Percentiles rank a stretch among this genome's conserved stretches.
phyloP scores from a whole-genome alignment of 2,329 filamentous ascomycete species.

The Pestalotiopsis sp. region DNA sequence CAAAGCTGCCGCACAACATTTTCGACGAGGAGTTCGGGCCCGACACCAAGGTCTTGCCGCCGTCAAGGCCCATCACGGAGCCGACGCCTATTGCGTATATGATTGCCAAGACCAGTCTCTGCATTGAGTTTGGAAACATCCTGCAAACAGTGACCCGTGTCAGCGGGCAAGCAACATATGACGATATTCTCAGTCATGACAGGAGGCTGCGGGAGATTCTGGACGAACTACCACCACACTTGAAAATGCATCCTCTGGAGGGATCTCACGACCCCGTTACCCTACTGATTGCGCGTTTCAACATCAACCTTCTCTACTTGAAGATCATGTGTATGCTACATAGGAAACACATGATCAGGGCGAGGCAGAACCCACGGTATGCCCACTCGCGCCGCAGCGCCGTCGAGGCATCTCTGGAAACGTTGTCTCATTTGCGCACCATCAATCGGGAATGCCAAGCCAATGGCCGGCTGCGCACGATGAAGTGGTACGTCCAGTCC shows the following conservation, averaged over 20 bases:
- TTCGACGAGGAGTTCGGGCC: constrained; percentile 81
- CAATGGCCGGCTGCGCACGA: constrained; percentile 70
- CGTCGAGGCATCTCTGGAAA: constrained; percentile 83
- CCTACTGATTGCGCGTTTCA: constrained; percentile 83
- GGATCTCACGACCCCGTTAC: constrained; percentile 81
- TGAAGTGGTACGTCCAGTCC: constrained; percentile 79
- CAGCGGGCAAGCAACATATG: constrained; percentile 60
- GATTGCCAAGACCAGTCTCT: constrained; percentile 72
- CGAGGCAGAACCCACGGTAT: constrained; percentile 79
- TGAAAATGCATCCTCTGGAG: constrained; percentile 75
- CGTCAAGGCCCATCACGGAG: constrained; percentile 68
- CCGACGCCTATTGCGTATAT: constrained; percentile 79
- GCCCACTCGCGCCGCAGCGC: constrained; percentile 81
- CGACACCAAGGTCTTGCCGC: constrained; percentile 68
- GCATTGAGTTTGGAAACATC: constrained; percentile 72
- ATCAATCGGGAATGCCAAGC: constrained; percentile 76
- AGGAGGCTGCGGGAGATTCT: constrained; percentile 62
- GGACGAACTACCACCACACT: constrained; percentile 75
- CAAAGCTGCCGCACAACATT: constrained; percentile 74
- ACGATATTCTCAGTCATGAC: constrained; percentile 67
- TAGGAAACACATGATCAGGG: constrained; percentile 80
- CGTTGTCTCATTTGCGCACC: constrained; percentile 76
- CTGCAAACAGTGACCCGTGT: constrained; percentile 66
- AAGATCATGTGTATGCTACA: constrained; percentile 91
- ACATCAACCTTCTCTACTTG: constrained; percentile 82